A percentile compares a stretch with the other conserved stretches of the same genome.
Conservation (phyloP, 371 early-diverging fungal genomes). For the Rhizopus stolonifer region DNA sequence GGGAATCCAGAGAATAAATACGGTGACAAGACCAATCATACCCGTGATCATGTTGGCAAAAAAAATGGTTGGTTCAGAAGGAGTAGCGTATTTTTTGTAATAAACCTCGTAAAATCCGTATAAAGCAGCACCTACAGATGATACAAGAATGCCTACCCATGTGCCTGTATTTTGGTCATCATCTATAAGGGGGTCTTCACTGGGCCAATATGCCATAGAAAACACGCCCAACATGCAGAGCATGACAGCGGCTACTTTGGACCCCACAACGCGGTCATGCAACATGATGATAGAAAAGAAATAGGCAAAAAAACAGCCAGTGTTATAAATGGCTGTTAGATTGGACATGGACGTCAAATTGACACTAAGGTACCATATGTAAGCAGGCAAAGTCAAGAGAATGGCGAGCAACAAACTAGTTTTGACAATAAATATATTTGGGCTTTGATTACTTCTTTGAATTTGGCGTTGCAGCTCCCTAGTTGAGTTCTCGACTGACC, state of each 20-base stretch:
- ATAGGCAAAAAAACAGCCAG: conserved; percentile 80
- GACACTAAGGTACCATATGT: conserved; percentile 82
- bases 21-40: conserved; percentile 59
- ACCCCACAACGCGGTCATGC: conserved; percentile 54
- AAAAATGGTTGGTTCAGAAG: conserved; percentile 59
- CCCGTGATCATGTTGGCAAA: conserved; percentile 76
- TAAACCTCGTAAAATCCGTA: conserved; percentile 74
- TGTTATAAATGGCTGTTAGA: conserved; percentile 82
- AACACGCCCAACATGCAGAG: conserved; percentile 71
- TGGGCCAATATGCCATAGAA: conserved; percentile 56
- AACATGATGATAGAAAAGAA: conserved; percentile 71
- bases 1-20: conserved; percentile 69
- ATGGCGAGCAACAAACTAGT: conserved; percentile 39
- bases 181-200: not conserved
- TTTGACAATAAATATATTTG: conserved; percentile 15
- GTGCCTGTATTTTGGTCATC: conserved; percentile 8
- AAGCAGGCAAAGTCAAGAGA: conserved; percentile 68
- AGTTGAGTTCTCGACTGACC: conserved; percentile 14
- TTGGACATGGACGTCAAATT: conserved; percentile 74
- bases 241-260: conserved; percentile 65
- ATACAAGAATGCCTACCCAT: conserved; percentile 52
- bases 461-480: conserved; percentile 20
- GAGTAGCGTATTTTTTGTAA: conserved; percentile 76
- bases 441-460: conserved; percentile 9
- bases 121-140: conserved; percentile 51